phyloP scores from a whole-genome alignment of 1,139 yeast genomes.

The Scheffersomyces segobiensis region DNA sequence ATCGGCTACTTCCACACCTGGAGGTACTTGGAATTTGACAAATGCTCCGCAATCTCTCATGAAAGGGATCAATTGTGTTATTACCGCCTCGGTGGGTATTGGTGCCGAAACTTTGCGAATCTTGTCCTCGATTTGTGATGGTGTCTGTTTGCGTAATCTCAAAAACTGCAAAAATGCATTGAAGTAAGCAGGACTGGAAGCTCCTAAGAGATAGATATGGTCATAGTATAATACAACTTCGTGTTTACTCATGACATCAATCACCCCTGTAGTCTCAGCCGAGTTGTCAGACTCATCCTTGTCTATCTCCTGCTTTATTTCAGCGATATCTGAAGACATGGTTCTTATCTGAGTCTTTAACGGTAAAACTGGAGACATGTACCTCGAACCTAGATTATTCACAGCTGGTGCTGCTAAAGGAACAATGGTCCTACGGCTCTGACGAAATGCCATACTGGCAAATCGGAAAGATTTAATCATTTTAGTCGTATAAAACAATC shows the following conservation, averaged over 20 bases:
- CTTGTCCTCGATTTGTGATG: conserved; percentile 19
- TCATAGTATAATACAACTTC: conserved; percentile 43
- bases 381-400: not conserved
- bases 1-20: conserved; percentile 45
- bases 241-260: conserved; percentile 29
- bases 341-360: conserved; percentile 7
- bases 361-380: not conserved
- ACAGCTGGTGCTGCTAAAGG: not conserved
- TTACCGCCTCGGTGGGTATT: conserved; percentile 29
- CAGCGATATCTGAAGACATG: conserved; percentile 30
- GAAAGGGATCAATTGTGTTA: conserved; percentile 60
- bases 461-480: not conserved
- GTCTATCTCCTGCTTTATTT: conserved; percentile 35
- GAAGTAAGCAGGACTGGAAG: conserved; percentile 18
- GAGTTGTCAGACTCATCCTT: conserved; percentile 33
- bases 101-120: conserved; percentile 30
- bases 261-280: conserved; percentile 46
- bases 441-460: not conserved
- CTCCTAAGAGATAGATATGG: conserved; percentile 33
- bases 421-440: not conserved
- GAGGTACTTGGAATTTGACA: conserved; percentile 70
- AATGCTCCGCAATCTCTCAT: conserved; percentile 92
- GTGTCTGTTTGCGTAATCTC: conserved; percentile 2
- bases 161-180: conserved; percentile 3
- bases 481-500: not conserved